Percentiles rank a stretch among this genome's conserved stretches.
phyloP scores from a whole-genome alignment of 345 rosid genomes.

The Gynandropsis gynandra region DNA sequence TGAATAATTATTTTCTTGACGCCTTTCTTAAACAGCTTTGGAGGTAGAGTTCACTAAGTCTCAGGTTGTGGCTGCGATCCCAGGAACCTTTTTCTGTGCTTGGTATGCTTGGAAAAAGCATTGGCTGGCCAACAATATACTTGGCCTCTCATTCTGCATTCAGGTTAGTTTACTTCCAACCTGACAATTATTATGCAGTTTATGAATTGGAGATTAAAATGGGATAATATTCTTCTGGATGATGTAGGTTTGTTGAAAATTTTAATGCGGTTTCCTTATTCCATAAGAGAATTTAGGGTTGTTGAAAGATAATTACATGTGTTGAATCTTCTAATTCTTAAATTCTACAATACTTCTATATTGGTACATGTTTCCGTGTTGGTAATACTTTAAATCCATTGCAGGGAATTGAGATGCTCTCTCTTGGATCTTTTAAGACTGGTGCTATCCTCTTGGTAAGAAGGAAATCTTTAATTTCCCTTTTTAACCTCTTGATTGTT shows the following conservation, averaged over 20 bases:
- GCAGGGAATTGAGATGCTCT: constrained; percentile 99
- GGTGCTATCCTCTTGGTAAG: constrained; percentile 95
- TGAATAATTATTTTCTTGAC: constrained; percentile 32
- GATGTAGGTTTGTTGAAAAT: neutral
- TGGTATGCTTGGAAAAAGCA: constrained; percentile 97
- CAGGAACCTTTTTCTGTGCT: constrained; percentile 94
- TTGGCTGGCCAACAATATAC: constrained; percentile 93
- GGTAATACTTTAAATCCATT: neutral
- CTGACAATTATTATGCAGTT: neutral
- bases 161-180: constrained; percentile 57
- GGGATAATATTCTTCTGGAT: neutral
- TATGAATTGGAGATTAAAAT: neutral
- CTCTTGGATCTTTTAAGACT: constrained; percentile 94
- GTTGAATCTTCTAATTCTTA: neutral
- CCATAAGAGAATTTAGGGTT: too few species aligned
- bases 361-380: neutral
- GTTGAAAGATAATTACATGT: neutral
- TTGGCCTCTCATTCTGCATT: constrained; percentile 95
- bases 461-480: constrained; percentile 10
- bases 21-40: constrained; percentile 64
- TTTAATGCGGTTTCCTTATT: too few species aligned
- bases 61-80: constrained; percentile 85
- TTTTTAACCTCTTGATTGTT: constrained; percentile 2
- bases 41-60: constrained; percentile 95
- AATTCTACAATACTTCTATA: constrained; percentile 2